phyloP scores from a whole-genome alignment of 2,329 filamentous ascomycete species.

The Fusarium sp. region DNA sequence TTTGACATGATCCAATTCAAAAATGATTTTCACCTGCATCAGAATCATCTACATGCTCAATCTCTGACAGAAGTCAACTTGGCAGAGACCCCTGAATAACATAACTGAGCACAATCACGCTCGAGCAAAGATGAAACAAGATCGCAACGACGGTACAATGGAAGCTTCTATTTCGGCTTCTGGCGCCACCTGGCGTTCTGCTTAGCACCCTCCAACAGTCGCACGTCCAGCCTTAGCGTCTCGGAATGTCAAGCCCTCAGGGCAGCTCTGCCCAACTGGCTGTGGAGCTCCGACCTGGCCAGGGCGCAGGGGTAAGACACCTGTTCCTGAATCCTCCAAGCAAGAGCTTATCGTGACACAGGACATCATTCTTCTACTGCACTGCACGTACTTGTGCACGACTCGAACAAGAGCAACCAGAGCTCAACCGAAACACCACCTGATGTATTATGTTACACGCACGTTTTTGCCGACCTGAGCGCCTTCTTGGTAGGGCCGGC shows the following conservation, averaged over 20 bases:
- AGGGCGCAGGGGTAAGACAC: constrained; percentile 14
- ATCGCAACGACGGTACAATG: constrained; percentile 16
- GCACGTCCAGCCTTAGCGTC: constrained; percentile 32
- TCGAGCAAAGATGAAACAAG: constrained; percentile 3
- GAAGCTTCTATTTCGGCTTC: constrained; percentile 39
- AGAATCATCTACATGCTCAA: not conserved
- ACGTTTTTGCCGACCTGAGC: constrained; percentile 16
- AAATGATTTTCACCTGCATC: not conserved
- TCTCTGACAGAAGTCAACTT: not conserved
- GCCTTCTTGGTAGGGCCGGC: constrained; percentile 10
- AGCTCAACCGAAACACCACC: constrained; percentile 11
- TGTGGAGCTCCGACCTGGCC: constrained; percentile 12
- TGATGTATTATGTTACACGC: constrained; percentile 18
- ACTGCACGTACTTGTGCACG: not conserved
- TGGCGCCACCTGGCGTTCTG: constrained; percentile 22
- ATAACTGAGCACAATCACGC: not conserved
- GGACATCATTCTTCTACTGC: not conserved
- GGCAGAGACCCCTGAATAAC: not conserved
- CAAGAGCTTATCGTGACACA: not conserved
- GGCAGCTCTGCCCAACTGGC: not conserved
- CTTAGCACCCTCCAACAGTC: constrained; percentile 11
- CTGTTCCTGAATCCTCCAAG: constrained; percentile 4
- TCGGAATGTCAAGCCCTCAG: constrained; percentile 17
- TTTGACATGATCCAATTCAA: not conserved
- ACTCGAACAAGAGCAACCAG: constrained; percentile 5